A percentile compares a stretch with the other conserved stretches of the same genome.
phyloP scores from a whole-genome alignment of 805 yeast genomes.

The Kodamaea hsintzibuensis region DNA sequence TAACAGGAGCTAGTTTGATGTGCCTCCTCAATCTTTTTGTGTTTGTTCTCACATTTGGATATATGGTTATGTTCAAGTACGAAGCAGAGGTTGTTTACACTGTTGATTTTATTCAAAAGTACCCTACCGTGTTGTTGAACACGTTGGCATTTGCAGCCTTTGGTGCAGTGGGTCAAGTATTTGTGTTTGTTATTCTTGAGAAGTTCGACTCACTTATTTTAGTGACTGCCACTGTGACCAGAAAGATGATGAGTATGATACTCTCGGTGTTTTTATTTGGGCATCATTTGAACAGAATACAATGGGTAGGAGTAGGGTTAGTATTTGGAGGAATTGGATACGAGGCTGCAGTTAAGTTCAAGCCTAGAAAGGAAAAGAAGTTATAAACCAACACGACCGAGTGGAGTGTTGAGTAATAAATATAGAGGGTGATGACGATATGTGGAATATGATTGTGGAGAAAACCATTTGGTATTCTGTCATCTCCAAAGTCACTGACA shows the following conservation, averaged over 20 bases:
- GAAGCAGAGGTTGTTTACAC: conserved; percentile 51
- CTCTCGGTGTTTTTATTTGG: conserved; percentile 84
- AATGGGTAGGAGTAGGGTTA: conserved; percentile 75
- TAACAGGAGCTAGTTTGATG: conserved; percentile 91
- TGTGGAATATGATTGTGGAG: too few species aligned
- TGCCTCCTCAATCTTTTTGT: conserved; percentile 55
- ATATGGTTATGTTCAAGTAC: conserved; percentile 44
- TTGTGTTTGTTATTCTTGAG: conserved; percentile 82
- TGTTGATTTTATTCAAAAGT: conserved; percentile 44
- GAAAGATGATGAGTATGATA: conserved; percentile 95
- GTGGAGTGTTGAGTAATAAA: too few species aligned
- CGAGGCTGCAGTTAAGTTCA: conserved; percentile 56
- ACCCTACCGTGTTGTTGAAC: conserved; percentile 60
- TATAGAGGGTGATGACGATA: too few species aligned
- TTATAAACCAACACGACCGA: neutral
- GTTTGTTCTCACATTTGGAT: conserved; percentile 47
- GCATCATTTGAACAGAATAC: conserved; percentile 61
- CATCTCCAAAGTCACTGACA: too few species aligned
- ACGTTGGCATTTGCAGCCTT: conserved; percentile 66
- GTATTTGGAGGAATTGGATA: conserved; percentile 86
- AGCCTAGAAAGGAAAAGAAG: conserved; percentile 5
- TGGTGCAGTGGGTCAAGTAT: conserved; percentile 94
- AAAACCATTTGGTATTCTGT: too few species aligned
- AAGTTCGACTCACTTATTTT: conserved; percentile 81
- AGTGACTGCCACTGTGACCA: conserved; percentile 91